Evolutionary conservation across 139 green algal genomes (phyloP).

Genomic region (Nannochloris sp.): DNA sequence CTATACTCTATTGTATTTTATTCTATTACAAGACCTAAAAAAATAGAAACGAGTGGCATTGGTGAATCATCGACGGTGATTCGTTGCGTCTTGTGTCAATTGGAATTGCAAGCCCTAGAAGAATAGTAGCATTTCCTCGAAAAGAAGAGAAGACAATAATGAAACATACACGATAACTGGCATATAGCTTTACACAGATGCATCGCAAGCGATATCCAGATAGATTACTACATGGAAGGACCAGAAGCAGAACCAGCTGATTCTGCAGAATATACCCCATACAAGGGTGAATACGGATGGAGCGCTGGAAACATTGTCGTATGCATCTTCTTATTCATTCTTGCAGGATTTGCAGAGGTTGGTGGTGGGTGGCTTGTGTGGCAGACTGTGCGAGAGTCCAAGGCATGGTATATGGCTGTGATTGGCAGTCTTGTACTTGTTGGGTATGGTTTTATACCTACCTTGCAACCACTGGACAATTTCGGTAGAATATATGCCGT

Average conservation of each 20-base stretch:
- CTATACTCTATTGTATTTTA: too few species aligned
- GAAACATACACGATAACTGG: too few species aligned
- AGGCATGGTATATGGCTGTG: slow-evolving; percentile 21
- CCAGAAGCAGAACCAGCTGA: not conserved
- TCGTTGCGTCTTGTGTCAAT: too few species aligned
- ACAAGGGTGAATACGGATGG: slow-evolving; percentile 16
- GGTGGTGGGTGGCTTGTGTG: slow-evolving; percentile 81
- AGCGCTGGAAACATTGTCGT: slow-evolving; percentile 19
- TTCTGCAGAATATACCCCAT: not conserved
- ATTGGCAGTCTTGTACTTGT: slow-evolving; percentile 45
- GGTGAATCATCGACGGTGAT: too few species aligned
- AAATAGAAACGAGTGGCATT: too few species aligned
- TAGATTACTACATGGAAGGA: not conserved
- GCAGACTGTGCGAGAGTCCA: slow-evolving; percentile 53
- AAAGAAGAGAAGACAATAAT: too few species aligned
- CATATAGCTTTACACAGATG: too few species aligned
- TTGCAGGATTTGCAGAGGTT: slow-evolving; percentile 65
- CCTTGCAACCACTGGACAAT: slow-evolving; percentile 55
- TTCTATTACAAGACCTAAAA: too few species aligned
- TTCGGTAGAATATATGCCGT: slow-evolving; percentile 65
- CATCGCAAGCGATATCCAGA: too few species aligned
- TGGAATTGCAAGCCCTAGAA: too few species aligned
- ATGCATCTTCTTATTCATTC: slow-evolving; percentile 43
- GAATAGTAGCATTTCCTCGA: too few species aligned
- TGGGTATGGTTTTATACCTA: slow-evolving; percentile 71